These are phyloP conservation scores for Zygoascus hellenicus DNA, from an alignment of 1,139 yeast genomes.

Conservation along the genomic window DNA sequence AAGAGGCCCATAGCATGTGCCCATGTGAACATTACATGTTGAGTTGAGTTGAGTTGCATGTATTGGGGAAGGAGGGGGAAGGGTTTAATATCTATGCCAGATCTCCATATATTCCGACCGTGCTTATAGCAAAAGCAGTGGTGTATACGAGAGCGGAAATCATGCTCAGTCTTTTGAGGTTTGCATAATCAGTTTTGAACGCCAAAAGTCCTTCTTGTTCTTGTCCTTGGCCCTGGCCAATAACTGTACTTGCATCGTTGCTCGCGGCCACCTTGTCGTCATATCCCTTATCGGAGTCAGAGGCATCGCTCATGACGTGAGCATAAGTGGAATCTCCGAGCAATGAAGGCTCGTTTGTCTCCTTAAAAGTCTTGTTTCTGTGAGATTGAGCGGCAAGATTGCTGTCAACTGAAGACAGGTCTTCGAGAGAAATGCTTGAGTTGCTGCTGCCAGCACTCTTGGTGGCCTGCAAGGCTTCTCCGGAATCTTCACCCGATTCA, in stretches of 20 bases:
- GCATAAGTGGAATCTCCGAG: conserved; percentile 26
- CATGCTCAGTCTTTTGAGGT: conserved; percentile 9
- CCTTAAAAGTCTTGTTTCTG: conserved; percentile 6
- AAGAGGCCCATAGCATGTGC: no score
- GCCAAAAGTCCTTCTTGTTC: conserved; percentile 2
- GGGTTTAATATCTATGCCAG: conserved; percentile 14
- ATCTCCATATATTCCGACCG: conserved; percentile 31
- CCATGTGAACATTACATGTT: no score
- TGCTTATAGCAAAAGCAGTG: conserved; percentile 24
- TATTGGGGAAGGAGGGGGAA: neutral
- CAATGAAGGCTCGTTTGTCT: conserved; percentile 18
- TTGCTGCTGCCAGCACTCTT: neutral
- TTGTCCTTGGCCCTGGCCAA: neutral
- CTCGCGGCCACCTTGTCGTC: neutral
- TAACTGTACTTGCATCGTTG: conserved; percentile 7
- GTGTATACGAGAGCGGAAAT: conserved; percentile 19
- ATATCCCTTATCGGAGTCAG: conserved; percentile 7
- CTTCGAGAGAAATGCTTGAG: conserved; percentile 7
- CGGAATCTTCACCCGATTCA: no score
- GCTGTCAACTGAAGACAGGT: conserved; percentile 2
- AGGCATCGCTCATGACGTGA: conserved; percentile 14
- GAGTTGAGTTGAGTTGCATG: no score
- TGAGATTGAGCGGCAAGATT: conserved; percentile 8
- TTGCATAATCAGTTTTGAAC: conserved; percentile 10
- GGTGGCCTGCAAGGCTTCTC: conserved; percentile 10